These are phyloP conservation scores for Capronia coronata DNA, from an alignment of 2,329 filamentous ascomycete species.

Conservation along the genomic window DNA sequence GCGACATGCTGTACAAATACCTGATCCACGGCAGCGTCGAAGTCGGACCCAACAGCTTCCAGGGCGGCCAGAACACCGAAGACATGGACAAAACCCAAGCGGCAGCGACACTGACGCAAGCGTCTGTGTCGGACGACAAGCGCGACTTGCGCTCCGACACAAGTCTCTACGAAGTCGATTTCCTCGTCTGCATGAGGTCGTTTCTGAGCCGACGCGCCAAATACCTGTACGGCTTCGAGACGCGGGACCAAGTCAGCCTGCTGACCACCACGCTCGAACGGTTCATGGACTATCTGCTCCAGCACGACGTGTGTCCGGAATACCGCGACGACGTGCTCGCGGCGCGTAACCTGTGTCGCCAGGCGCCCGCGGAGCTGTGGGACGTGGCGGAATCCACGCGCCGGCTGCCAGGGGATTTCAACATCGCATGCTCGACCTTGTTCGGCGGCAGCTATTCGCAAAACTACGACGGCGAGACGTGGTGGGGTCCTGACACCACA, in stretches of 20 bases:
- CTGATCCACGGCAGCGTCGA: slow-evolving; percentile 78
- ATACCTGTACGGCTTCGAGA: slow-evolving; percentile 51
- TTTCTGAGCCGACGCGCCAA: slow-evolving; percentile 62
- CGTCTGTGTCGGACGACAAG: slow-evolving; percentile 43
- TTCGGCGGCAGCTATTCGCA: slow-evolving; percentile 53
- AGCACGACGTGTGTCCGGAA: slow-evolving; percentile 82
- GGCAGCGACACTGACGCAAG: slow-evolving; percentile 53
- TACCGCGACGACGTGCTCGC: slow-evolving; percentile 60
- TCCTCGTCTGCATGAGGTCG: slow-evolving; percentile 66
- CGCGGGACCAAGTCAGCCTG: slow-evolving; percentile 47
- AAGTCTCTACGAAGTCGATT: slow-evolving; percentile 68
- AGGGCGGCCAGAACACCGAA: slow-evolving; percentile 55
- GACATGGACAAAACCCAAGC: slow-evolving; percentile 59
- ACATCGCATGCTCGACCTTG: slow-evolving; percentile 63
- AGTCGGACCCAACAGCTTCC: slow-evolving; percentile 55
- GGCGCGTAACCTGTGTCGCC: slow-evolving; percentile 60
- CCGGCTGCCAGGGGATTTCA: slow-evolving; percentile 70
- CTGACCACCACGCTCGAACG: slow-evolving; percentile 67
- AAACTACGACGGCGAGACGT: slow-evolving; percentile 35
- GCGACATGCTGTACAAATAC: slow-evolving; percentile 68
- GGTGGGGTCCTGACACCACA: slow-evolving; percentile 37
- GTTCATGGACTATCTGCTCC: slow-evolving; percentile 80
- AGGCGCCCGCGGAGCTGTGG: slow-evolving; percentile 61
- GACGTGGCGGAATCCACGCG: slow-evolving; percentile 48
- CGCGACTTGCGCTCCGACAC: slow-evolving; percentile 35